Evolutionary conservation across 345 rosid genomes (phyloP).

Genomic region (Fremontodendron californicum): DNA sequence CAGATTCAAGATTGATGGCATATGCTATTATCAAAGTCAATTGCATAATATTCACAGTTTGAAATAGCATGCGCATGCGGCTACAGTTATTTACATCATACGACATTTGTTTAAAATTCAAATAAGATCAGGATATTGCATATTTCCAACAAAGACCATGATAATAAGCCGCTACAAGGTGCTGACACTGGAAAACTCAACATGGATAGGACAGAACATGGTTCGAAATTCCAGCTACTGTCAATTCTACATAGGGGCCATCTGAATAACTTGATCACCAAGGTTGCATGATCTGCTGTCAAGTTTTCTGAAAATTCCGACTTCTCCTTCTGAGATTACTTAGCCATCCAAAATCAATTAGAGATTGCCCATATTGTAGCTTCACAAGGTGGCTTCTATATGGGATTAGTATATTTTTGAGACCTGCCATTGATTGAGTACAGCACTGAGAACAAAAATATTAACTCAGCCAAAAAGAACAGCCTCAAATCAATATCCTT

Average conservation of each 20-base stretch:
- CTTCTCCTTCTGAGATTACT: slow-evolving; percentile 50
- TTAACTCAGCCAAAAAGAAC: not conserved
- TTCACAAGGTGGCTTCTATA: slow-evolving; percentile 75
- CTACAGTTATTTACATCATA: not conserved
- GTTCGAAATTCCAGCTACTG: slow-evolving; percentile 3
- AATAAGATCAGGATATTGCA: not conserved
- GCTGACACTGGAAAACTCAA: not conserved
- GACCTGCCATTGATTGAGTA: slow-evolving; percentile 46
- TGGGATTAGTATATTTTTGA: slow-evolving; percentile 69
- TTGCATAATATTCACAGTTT: not conserved
- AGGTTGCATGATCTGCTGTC: slow-evolving; percentile 14
- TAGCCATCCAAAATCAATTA: slow-evolving; percentile 68
- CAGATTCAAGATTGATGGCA: not conserved
- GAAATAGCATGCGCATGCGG: not conserved
- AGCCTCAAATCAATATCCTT: not conserved
- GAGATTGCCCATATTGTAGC: slow-evolving; percentile 43
- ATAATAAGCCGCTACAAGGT: not conserved
- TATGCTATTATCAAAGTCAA: not conserved
- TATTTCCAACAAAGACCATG: not conserved
- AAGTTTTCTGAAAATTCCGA: slow-evolving; percentile 54
- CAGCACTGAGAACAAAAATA: slow-evolving; percentile 15
- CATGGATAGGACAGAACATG: not conserved
- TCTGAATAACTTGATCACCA: not conserved
- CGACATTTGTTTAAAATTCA: not conserved
- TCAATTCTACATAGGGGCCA: not conserved